Percentiles rank a stretch among this genome's conserved stretches.
Evolutionary conservation across 1,284 basidiomycete genomes (phyloP).

Genomic region (Mycena sp.): DNA sequence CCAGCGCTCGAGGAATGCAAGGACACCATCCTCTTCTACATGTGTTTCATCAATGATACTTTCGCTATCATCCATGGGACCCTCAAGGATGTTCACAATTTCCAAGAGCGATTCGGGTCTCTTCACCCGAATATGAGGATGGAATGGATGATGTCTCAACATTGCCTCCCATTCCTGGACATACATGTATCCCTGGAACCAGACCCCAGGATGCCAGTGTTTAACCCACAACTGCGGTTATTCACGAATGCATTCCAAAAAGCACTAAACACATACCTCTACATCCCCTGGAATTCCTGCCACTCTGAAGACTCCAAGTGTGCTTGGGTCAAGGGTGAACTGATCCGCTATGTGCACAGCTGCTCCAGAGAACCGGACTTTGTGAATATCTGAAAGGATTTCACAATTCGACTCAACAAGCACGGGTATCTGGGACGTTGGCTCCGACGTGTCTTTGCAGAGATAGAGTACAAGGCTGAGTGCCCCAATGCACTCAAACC

Average conservation of each 20-base stretch:
- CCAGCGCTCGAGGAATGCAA: constrained; percentile 13
- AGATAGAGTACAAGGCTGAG: too few relatives aligned
- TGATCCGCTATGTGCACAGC: constrained; percentile 1
- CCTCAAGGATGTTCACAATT: constrained; percentile 20
- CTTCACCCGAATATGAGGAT: too few relatives aligned
- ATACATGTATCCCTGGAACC: constrained; percentile 21
- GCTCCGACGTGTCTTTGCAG: too few relatives aligned
- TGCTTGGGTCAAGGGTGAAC: constrained; percentile 24
- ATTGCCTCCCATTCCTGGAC: too few relatives aligned
- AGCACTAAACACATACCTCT: too few relatives aligned
- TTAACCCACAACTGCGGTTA: constrained; percentile 1
- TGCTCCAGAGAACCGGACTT: too few relatives aligned
- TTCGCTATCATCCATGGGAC: constrained; percentile 30
- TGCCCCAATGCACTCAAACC: too few relatives aligned
- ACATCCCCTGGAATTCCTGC: too few relatives aligned
- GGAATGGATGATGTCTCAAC: too few relatives aligned
- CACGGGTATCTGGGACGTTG: constrained; percentile 27
- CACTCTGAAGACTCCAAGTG: constrained; percentile 27
- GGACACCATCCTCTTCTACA: constrained; percentile 24
- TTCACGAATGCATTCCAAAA: constrained; percentile 25
- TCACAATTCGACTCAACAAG: constrained; percentile 10
- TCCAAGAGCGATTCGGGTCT: too few relatives aligned
- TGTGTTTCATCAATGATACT: constrained; percentile 29
- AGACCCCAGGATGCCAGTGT: constrained; percentile 6
- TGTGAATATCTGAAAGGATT: constrained; percentile 12